Evolutionary conservation across 208 protist genomes (phyloP).

Genomic region (Zelonia costaricensis): DNA sequence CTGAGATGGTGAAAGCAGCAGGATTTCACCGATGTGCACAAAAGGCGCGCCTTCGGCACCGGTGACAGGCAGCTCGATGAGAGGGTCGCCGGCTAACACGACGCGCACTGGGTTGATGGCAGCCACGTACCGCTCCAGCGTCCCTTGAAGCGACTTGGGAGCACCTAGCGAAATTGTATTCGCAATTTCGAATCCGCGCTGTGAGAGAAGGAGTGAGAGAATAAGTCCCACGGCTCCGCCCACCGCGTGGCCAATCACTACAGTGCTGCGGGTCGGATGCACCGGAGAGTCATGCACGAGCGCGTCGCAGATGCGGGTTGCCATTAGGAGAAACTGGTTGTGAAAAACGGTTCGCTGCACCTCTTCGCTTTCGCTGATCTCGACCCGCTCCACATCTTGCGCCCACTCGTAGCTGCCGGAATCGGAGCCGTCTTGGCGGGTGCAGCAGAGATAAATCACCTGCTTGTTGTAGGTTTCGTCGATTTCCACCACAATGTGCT

Average conservation of each 20-base stretch:
- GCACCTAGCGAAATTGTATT: conserved; percentile 79
- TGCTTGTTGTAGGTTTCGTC: conserved; percentile 86
- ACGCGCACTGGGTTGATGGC: conserved; percentile 77
- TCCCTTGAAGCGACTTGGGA: conserved; percentile 64
- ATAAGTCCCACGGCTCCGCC: conserved; percentile 70
- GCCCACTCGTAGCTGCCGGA: conserved; percentile 63
- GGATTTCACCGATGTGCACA: conserved; percentile 81
- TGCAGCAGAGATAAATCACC: conserved; percentile 73
- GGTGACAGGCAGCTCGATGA: conserved; percentile 81
- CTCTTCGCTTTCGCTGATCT: conserved; percentile 75
- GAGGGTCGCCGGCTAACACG: conserved; percentile 76
- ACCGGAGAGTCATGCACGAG: conserved; percentile 68
- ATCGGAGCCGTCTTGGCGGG: conserved; percentile 22
- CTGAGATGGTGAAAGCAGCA: conserved; percentile 42
- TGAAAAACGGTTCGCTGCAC: conserved; percentile 69
- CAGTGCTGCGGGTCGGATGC: conserved; percentile 70
- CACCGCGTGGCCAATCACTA: conserved; percentile 78
- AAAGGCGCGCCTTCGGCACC: conserved; percentile 73
- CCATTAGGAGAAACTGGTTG: conserved; percentile 50
- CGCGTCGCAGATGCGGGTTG: conserved; percentile 58
- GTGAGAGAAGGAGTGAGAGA: conserved; percentile 50
- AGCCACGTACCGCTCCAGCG: conserved; percentile 62
- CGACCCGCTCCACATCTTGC: conserved; percentile 66
- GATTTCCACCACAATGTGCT: conserved; percentile 77
- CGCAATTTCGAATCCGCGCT: conserved; percentile 67